Evolutionary conservation across 192 early-diverging fungal species (phyloP), one percentile per base, ranked within the genome.

Genomic region (Spinellus fusiger): DNA sequence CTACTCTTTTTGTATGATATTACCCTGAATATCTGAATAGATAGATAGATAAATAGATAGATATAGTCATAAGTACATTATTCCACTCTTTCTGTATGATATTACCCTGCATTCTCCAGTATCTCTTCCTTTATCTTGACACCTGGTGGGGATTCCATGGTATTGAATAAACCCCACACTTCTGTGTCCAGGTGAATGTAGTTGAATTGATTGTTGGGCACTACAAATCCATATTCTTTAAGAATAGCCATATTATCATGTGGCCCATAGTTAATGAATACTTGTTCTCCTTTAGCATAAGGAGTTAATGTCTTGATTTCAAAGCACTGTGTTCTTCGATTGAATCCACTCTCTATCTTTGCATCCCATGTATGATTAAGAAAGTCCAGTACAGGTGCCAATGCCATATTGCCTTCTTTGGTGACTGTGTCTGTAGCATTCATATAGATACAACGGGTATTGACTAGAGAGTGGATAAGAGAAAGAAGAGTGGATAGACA

Each of bases 321-420:
- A 70, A 86, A 90, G n/a, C 77, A 80, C 49, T 80, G 64, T 16
- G 70, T 72, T 37, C 66, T 56, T n/a, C 56, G 29, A 61, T 81
- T 79, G 47, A 74, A 79, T 38, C 66, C 69, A 23, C 78, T 76
- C 33, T 77, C 73, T 22, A 78, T 79, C 78, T 77, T 75, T 31
- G 84, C 85, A 22, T 77, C 66, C 20, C 61, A 65, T 34, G 76
- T 79, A 76, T 90, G 89, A 65, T 90, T 90, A 37, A 90, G 80
- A 18, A 90, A 80, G 74, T 90, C 89, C 12, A 90, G 73, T 53
- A 89, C 73, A 4, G 89, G 89, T 28, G 89, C 89, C 35, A 90
- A 68, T 27, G 89, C 84, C 35, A 90, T 85, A 50, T 73, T 82
- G 6, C 71, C 56, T 12, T 33, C 58, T 48, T 83, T 82, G 10